A percentile compares a stretch with the other conserved stretches of the same genome.
Conservation (phyloP, 208 protist genomes). For the Trypanosoma caninum region DNA sequence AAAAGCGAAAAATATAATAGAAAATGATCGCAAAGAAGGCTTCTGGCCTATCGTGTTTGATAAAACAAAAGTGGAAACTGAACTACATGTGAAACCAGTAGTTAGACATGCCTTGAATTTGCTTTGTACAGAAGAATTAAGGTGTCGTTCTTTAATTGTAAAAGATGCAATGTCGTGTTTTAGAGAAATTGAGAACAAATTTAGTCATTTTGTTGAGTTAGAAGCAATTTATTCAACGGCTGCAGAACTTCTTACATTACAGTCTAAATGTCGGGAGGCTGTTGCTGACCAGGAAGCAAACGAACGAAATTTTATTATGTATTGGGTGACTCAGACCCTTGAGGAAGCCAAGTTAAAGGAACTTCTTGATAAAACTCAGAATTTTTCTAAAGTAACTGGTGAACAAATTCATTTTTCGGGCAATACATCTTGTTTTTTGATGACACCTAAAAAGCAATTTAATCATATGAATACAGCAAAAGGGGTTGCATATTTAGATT, state of each 20-base stretch:
- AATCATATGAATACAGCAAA: no score
- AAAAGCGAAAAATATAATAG: not conserved
- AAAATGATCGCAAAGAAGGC: not conserved
- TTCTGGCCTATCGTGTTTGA: not conserved
- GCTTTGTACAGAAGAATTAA: constrained; percentile 35
- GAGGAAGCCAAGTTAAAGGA: constrained; percentile 31
- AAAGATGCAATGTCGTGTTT: constrained; percentile 34
- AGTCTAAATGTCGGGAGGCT: constrained; percentile 32
- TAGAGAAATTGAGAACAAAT: constrained; percentile 25
- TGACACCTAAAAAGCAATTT: no score
- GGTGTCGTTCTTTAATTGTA: constrained; percentile 31
- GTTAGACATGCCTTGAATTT: constrained; percentile 48
- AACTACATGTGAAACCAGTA: constrained; percentile 25
- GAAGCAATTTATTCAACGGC: constrained; percentile 40
- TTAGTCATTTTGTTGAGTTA: constrained; percentile 32
- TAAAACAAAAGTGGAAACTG: not conserved
- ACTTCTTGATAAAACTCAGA: constrained; percentile 16
- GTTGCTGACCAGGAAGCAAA: constrained; percentile 42
- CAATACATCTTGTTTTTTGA: no score
- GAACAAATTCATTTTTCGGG: no score
- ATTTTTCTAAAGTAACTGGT: no score
- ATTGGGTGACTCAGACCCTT: constrained; percentile 39
- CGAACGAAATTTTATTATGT: constrained; percentile 37
- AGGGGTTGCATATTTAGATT: no score
- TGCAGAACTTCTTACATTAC: constrained; percentile 46